phyloP scores from a whole-genome alignment of 768 basidiomycete genomes.

The Pisolithus marmoratus region DNA sequence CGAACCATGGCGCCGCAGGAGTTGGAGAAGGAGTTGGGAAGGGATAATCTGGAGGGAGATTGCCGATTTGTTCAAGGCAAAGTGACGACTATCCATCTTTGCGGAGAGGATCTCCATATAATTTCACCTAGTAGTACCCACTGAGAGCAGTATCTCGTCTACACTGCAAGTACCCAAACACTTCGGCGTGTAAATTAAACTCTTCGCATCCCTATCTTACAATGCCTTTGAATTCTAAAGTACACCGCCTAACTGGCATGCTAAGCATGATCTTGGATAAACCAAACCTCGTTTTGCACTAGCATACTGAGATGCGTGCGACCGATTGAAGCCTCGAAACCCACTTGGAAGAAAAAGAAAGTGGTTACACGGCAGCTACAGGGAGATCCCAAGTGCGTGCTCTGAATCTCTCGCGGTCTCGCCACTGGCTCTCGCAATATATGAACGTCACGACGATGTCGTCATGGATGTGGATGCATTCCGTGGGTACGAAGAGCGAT shows the following conservation, averaged over 20 bases:
- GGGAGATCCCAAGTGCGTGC: slow-evolving; percentile 9
- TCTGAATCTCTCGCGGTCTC: slow-evolving; percentile 16
- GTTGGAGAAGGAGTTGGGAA: slow-evolving; percentile 16
- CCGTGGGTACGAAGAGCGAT: slow-evolving; percentile 23
- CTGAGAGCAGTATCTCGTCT: not conserved
- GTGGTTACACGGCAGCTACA: not conserved
- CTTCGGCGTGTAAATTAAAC: not conserved
- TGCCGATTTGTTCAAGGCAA: slow-evolving; percentile 4
- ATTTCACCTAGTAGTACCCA: not conserved
- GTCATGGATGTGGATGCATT: slow-evolving; percentile 27
- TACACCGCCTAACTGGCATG: not conserved
- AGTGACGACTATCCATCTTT: too few relatives aligned
- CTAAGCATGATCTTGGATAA: not conserved
- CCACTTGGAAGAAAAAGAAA: too few relatives aligned
- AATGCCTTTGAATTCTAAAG: not conserved
- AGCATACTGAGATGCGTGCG: not conserved
- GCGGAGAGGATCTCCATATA: not conserved
- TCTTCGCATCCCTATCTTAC: not conserved
- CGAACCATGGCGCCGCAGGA: slow-evolving; percentile 5
- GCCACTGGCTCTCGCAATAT: slow-evolving; percentile 28
- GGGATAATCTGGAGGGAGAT: slow-evolving; percentile 6
- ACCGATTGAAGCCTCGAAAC: not conserved
- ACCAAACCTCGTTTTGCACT: not conserved
- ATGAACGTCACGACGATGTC: slow-evolving; percentile 33
- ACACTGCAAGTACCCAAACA: not conserved